A percentile compares a stretch with the other conserved stretches of the same genome.
These are phyloP conservation scores for Aphanomyces invadans DNA, from an alignment of 352 stramenopile genomes.

Conservation along the genomic window DNA sequence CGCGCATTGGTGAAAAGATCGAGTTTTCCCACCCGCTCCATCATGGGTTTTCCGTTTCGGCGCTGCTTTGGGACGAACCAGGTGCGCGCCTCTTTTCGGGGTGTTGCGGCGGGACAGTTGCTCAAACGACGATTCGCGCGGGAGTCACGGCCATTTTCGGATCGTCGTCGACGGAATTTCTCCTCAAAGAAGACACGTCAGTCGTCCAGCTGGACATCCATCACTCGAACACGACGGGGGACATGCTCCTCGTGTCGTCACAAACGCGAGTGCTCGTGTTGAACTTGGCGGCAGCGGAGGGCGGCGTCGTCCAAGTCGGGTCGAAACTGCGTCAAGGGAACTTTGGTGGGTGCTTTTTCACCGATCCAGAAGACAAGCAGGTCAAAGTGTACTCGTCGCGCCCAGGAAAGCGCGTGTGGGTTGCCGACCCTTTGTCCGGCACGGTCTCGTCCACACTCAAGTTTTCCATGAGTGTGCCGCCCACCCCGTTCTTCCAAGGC, in stretches of 20 bases:
- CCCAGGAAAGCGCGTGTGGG: conserved; percentile 73
- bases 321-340: conserved; percentile 75
- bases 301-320: conserved; percentile 60
- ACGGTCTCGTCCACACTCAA: conserved; percentile 79
- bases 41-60: conserved; percentile 63
- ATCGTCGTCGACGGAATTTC: conserved; percentile 66
- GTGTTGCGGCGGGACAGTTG: conserved; percentile 69
- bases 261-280: conserved; percentile 70
- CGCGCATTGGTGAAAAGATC: conserved; percentile 81
- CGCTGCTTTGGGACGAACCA: conserved; percentile 69
- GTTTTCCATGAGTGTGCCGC: conserved; percentile 67
- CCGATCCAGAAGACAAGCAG: conserved; percentile 43
- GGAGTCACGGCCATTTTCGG: conserved; percentile 81
- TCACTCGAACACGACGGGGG: conserved; percentile 41
- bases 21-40: conserved; percentile 86
- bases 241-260: conserved; percentile 78
- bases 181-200: conserved; percentile 79
- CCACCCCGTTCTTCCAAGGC: conserved; percentile 42
- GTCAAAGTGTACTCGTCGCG: conserved; percentile 71
- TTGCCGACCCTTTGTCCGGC: conserved; percentile 63
- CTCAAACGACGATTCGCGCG: conserved; percentile 62
- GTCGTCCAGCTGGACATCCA: conserved; percentile 59
- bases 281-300: conserved; percentile 62
- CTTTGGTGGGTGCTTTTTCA: conserved; percentile 79
- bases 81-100: conserved; percentile 70